These are phyloP conservation scores for Paracorniculantispora psalliotae DNA, from an alignment of 2,329 filamentous ascomycete genomes.

Conservation along the genomic window DNA sequence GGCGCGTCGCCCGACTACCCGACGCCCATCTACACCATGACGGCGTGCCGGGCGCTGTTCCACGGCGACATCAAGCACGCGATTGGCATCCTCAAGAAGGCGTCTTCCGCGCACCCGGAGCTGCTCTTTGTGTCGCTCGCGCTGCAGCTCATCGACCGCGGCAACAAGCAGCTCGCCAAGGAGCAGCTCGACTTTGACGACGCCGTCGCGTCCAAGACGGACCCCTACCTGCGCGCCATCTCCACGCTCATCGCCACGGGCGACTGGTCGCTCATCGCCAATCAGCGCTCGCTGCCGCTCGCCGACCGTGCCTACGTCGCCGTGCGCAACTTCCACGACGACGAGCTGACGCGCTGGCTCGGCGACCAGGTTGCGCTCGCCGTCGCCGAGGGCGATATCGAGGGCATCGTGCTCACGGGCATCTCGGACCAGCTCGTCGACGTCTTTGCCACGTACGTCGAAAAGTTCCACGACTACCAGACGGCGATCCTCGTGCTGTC, in stretches of 20 bases:
- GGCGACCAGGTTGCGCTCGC: conserved; percentile 57
- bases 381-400: conserved; percentile 63
- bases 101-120: conserved; percentile 57
- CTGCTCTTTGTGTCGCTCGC: conserved; percentile 65
- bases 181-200: conserved; percentile 56
- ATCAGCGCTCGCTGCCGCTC: conserved; percentile 68
- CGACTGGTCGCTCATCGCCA: conserved; percentile 69
- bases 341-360: conserved; percentile 62
- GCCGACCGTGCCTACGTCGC: conserved; percentile 71
- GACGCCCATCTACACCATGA: conserved; percentile 63
- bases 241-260: conserved; percentile 72
- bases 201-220: conserved; percentile 57
- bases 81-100: conserved; percentile 63
- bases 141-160: conserved; percentile 56
- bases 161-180: conserved; percentile 38
- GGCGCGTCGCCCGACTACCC: conserved; percentile 41
- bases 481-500: conserved; percentile 71
- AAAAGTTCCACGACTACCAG: conserved; percentile 72
- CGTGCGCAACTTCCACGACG: conserved; percentile 59
- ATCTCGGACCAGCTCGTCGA: conserved; percentile 69
- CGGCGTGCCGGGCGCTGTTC: conserved; percentile 71
- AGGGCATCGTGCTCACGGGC: conserved; percentile 73
- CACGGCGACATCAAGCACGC: conserved; percentile 64
- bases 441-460: conserved; percentile 69
- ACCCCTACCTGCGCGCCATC: conserved; percentile 75